Evolutionary conservation across 78 protist species (phyloP).

Genomic region (Andalucia godoyi): DNA sequence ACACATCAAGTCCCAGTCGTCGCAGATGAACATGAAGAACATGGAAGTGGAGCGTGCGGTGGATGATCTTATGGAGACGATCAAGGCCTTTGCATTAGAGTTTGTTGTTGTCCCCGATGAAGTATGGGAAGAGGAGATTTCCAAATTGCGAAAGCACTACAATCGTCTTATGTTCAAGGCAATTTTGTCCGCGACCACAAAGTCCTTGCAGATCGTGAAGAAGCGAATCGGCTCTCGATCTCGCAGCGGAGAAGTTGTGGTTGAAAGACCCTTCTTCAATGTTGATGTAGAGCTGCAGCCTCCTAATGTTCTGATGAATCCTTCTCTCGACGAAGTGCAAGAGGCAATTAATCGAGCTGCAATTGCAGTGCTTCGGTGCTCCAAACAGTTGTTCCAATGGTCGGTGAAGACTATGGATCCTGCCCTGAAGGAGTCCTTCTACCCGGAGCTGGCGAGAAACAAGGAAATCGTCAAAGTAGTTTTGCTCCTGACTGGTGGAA

Average conservation of each 20-base stretch:
- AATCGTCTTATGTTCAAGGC: slow-evolving; percentile 32
- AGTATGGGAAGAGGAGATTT: neutral
- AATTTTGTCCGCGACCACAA: slow-evolving; percentile 17
- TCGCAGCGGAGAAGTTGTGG: neutral
- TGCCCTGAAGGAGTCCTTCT: slow-evolving; percentile 1
- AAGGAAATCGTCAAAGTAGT: slow-evolving; percentile 40
- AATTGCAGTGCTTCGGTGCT: neutral
- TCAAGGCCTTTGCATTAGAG: neutral
- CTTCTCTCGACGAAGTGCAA: slow-evolving; percentile 41
- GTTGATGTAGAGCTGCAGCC: slow-evolving; percentile 32
- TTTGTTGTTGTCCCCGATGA: neutral
- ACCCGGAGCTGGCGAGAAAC: slow-evolving; percentile 17
- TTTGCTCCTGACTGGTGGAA: slow-evolving; percentile 12
- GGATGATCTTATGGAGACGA: slow-evolving; percentile 16
- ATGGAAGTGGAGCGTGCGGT: slow-evolving; percentile 35
- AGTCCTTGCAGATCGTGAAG: slow-evolving; percentile 26
- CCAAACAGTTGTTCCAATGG: slow-evolving; percentile 27
- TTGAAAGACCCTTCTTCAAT: slow-evolving; percentile 36
- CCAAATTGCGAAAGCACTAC: slow-evolving; percentile 20
- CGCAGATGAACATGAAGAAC: slow-evolving; percentile 11
- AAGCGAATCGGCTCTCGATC: slow-evolving; percentile 26
- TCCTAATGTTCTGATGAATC: slow-evolving; percentile 33
- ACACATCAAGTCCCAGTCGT: neutral
- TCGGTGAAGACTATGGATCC: too few relatives aligned
- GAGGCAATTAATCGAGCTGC: slow-evolving; percentile 34